Evolutionary conservation across 2,329 filamentous ascomycete genomes (phyloP).

Genomic region (Aspergillus versicolor): DNA sequence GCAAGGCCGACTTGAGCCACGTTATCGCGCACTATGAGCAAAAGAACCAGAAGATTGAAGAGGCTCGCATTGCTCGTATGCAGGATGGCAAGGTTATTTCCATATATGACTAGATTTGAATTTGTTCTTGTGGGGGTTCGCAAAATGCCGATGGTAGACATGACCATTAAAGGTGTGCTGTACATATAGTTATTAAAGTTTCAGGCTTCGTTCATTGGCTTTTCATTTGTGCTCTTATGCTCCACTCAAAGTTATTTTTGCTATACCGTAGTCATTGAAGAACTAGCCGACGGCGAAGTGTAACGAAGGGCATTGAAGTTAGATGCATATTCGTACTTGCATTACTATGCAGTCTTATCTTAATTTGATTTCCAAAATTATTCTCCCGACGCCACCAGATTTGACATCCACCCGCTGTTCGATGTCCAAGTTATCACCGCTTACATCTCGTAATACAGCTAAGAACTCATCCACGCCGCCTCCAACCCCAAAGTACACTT

Average conservation of each 20-base stretch:
- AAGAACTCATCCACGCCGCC: conserved; percentile 63
- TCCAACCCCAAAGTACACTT: conserved; percentile 66
- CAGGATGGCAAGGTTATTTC: conserved; percentile 45
- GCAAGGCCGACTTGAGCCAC: conserved; percentile 57
- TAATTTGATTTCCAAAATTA: conserved; percentile 36
- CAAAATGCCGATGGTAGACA: conserved; percentile 24
- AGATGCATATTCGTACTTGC: not conserved
- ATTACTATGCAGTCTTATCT: not conserved
- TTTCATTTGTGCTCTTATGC: conserved; percentile 22
- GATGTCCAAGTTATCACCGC: conserved; percentile 27
- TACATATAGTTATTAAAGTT: conserved; percentile 35
- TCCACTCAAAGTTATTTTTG: not conserved
- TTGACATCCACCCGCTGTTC: conserved; percentile 37
- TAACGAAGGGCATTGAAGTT: not conserved
- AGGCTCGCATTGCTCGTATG: conserved; percentile 51
- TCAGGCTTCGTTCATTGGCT: conserved; percentile 26
- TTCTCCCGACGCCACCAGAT: conserved; percentile 45
- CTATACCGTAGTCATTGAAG: not conserved
- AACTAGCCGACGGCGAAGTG: not conserved
- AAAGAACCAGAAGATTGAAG: conserved; percentile 56
- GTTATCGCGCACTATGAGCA: conserved; percentile 64
- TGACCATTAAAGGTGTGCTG: conserved; percentile 27
- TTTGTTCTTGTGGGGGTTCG: conserved; percentile 18
- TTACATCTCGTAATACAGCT: conserved; percentile 28
- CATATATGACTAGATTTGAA: conserved; percentile 41